Evolutionary conservation across 2,329 filamentous ascomycete species (phyloP).

Genomic region (Ophiostoma montium): DNA sequence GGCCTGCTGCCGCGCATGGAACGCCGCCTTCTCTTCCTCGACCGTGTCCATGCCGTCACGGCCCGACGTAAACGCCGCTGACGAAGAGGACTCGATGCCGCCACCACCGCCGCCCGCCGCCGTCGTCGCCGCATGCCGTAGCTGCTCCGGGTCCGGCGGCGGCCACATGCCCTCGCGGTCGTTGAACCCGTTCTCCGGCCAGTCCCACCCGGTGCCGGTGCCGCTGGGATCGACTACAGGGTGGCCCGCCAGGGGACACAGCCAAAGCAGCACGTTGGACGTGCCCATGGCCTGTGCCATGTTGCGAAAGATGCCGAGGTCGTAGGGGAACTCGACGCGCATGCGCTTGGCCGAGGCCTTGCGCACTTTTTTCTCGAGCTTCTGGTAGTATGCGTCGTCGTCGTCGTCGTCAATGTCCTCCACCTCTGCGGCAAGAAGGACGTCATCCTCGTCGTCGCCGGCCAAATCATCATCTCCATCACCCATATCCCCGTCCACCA

Average conservation of each 20-base stretch:
- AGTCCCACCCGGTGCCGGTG: conserved; percentile 39
- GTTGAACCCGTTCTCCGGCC: conserved; percentile 68
- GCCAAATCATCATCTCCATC: no score
- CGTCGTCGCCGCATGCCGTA: conserved; percentile 27
- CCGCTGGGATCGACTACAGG: conserved; percentile 25
- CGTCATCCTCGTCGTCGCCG: conserved; percentile 16
- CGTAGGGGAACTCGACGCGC: conserved; percentile 68
- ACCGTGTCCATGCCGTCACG: conserved; percentile 20
- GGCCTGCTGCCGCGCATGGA: conserved; percentile 33
- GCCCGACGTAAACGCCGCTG: neutral
- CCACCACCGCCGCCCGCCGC: no score
- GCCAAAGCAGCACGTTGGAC: conserved; percentile 49
- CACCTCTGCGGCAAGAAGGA: no score
- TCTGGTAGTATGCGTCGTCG: conserved; percentile 17
- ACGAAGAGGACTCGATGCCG: neutral
- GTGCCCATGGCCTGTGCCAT: conserved; percentile 64
- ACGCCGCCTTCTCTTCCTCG: conserved; percentile 34
- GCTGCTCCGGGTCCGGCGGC: conserved; percentile 47
- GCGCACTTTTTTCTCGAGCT: neutral
- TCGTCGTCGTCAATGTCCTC: conserved; percentile 7
- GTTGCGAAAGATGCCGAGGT: conserved; percentile 62
- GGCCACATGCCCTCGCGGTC: conserved; percentile 46
- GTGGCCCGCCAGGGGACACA: conserved; percentile 48
- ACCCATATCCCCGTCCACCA: no score
- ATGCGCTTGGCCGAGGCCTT: conserved; percentile 26